These are phyloP conservation scores for Omphalea diandra DNA, from an alignment of 441 rosid genomes.

Conservation along the genomic window DNA sequence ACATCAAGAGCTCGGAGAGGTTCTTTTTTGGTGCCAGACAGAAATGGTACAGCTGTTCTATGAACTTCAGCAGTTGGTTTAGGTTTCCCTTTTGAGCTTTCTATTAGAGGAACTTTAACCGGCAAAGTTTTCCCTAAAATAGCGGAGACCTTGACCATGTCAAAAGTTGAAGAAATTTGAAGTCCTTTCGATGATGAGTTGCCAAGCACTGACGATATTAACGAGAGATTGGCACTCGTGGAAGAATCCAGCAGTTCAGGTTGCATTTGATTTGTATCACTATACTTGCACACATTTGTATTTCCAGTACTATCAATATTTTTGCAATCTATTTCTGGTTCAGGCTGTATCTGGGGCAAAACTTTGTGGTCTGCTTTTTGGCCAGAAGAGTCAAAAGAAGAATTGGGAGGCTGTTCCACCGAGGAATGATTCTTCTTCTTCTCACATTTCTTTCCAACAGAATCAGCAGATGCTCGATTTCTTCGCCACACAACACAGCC, in stretches of 20 bases:
- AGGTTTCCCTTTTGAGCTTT: constrained; percentile 16
- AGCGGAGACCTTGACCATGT: neutral
- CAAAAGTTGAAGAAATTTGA: constrained; percentile 5
- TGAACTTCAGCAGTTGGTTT: constrained; percentile 15
- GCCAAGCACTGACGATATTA: constrained; percentile 9
- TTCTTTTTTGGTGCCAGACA: constrained; percentile 13
- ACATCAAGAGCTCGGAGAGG: constrained; percentile 17
- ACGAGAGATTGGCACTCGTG: constrained; percentile 12
- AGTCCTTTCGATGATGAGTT: constrained; percentile 5
- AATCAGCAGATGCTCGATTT: constrained; percentile 20
- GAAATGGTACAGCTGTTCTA: constrained; percentile 3
- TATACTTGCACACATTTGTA: constrained; percentile 12
- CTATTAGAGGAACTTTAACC: constrained; percentile 13
- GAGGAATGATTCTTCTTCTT: constrained; percentile 23
- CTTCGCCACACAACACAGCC: constrained; percentile 42
- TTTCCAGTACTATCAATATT: constrained; percentile 8
- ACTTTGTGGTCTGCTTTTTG: constrained; percentile 10
- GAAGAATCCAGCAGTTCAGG: constrained; percentile 18
- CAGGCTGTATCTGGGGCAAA: neutral
- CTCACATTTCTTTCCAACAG: constrained; percentile 16
- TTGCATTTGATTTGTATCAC: constrained; percentile 11
- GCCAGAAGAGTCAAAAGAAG: constrained; percentile 16
- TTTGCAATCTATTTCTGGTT: constrained; percentile 7
- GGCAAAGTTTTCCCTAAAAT: constrained; percentile 7
- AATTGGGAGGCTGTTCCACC: constrained; percentile 14